Base-by-base conservation (phyloP, 805 yeast species). In the Grigorovia transvaalensis region DNA sequence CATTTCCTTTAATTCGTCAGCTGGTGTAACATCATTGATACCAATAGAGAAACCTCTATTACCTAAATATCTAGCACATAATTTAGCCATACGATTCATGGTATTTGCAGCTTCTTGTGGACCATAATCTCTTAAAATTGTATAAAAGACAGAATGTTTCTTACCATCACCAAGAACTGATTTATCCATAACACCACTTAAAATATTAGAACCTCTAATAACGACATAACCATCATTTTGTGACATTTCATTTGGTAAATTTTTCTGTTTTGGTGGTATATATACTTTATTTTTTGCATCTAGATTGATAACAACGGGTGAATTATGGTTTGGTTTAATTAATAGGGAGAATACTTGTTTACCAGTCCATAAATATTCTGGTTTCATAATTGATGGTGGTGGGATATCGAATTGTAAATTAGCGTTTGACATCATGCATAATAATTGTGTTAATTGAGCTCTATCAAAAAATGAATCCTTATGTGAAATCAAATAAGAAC, bases 81-180 rank as follows among this genome's bases (percentile, higher is more conserved):
- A 71, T 71, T 95, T 95, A n/a, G 99, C 96, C 98, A 93, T 90
- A 66, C 99, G 77, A 69, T 95, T 91, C 99, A 93, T 93, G 6
- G 98, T 96, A 27, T 72, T 74, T 2, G 96, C 96, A 1, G 99
- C 98, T 60, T 85, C 96, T 58, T 82, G 85, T 6, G 99, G 86
- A n/a, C 99, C 99, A 67, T 84, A 90, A 66, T 93, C 99, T 71
- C 99, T 77, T 54, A 93, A 71, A 57, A 93, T 93, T 0, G 97
- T 88, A 66, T 95, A 93, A 63, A 93, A 93, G 0, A 93, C 96
- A 7, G 97, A 89, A 64, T 88, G 95, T 68, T 93, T 93, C 67
- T 95, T 93, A 71, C 99, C 99, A 69, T 93, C 99, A 62, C 99
- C 99, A 9, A 93, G 74, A 1, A 89, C 81, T 19, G 95, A 87